Base-by-base conservation (phyloP, 345 rosid species). In the Eucalyptus albens region DNA sequence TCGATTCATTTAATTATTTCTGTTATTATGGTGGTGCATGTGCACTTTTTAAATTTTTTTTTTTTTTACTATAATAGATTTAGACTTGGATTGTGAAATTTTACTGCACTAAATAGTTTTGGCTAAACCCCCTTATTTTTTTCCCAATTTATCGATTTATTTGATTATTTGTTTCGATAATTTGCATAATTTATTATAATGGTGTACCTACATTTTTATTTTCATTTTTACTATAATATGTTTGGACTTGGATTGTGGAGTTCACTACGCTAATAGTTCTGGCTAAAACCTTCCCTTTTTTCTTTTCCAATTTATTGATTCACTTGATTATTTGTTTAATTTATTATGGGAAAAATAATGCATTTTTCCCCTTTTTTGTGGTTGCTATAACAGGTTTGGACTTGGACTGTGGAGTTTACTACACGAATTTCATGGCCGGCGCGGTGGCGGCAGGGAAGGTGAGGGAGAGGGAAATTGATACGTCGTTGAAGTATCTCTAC, bases 341-440 rank as follows among this genome's bases (percentile, higher is more conserved):
- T 45, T 27, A 40, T 37, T 21, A 13, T 49, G 22, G 19, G 3
- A 4, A 50, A 2, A 27, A n/a, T 55, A 59, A 59, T 26, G 77
- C 44, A 42, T 49, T 5, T 29, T 22, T 42, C 11, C 27, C 72
- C 93, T 19, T 3, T 10, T 77, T 19, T 37, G 11, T 9, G 7
- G 27, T 22, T 9, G 12, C 15, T 21, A 11, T 37, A 19, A 77
- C 47, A 77, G 96, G 96, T 50, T 90, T 95, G 92, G 95, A 96
- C 92, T 92, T 96, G 93, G 96, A 96, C 60, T 96, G 97, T 88
- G 97, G 98, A 88, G 89, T 17, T 15, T 93, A 47, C 83, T 93
- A 93, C 86, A 88, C 95, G 5, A 45, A 90, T 10, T 82, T 87
- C 88, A 87, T 92, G 19, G 90, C 88, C 82, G 86, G 86, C 13